These are phyloP conservation scores for Podosphaera fusca DNA, from an alignment of 2,329 filamentous ascomycete genomes.

Conservation along the genomic window DNA sequence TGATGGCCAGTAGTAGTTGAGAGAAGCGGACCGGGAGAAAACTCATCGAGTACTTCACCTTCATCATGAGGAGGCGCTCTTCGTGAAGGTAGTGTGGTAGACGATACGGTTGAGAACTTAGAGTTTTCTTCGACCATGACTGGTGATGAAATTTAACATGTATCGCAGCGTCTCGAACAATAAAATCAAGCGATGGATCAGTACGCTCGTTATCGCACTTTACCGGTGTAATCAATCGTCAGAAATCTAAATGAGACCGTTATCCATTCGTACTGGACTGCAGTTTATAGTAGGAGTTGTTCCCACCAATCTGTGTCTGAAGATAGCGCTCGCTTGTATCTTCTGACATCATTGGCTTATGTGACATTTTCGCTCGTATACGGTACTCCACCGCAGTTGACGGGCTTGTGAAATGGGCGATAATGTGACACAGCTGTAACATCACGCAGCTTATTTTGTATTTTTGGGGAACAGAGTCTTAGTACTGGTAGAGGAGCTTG, in stretches of 20 bases:
- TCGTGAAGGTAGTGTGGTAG: background rate
- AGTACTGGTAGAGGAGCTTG: background rate
- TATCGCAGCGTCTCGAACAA: background rate
- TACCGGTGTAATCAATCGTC: background rate
- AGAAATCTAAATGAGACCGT: background rate
- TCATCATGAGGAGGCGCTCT: background rate
- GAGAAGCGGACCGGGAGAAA: background rate
- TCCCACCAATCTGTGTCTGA: background rate
- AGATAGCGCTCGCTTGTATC: background rate
- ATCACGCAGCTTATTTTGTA: background rate
- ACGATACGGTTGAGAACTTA: background rate
- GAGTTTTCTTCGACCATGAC: background rate
- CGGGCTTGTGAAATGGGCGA: background rate
- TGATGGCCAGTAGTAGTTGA: no score
- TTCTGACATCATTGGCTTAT: background rate
- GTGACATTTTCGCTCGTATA: background rate
- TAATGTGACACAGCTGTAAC: background rate
- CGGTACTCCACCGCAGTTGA: background rate
- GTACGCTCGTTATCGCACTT: background rate
- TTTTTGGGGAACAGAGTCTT: background rate
- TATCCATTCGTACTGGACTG: background rate
- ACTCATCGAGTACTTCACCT: background rate
- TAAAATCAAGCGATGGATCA: background rate
- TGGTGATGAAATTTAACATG: background rate
- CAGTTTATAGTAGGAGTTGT: background rate